Evolutionary conservation across 495 filamentous ascomycete species (phyloP), one percentile per base, ranked within the genome.

Genomic region (Tricharina praecox): DNA sequence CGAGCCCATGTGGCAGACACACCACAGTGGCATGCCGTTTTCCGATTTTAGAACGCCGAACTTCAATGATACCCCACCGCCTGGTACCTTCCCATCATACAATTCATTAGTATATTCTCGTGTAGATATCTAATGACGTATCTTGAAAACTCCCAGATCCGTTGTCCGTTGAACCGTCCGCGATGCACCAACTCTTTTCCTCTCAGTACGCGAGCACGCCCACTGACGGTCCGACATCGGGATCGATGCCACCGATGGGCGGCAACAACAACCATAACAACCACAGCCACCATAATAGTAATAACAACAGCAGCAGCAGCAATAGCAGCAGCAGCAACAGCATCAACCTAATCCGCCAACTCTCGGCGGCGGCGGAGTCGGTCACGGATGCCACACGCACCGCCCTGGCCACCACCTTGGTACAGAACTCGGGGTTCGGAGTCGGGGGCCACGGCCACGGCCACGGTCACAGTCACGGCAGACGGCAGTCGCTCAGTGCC

Each of bases 341-440:
- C n/a, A n/a, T n/a, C n/a, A n/a, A n/a, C n/a, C n/a, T n/a, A 13
- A 47, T 58, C 44, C 77, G 77, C 50, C 69, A 82, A 40, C 71
- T 75, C 48, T 71, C 77, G 49, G 63, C 72, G 49, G 79, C 77
- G 47, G 75, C 77, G 43, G 80, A 81, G 66, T 77, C 87, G 53
- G 88, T 97, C 64, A 92, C 88, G 58, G 92, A 97, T 68, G 77
- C 82, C 62, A 96, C 88, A 50, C 76, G 90, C 66, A 80, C 82
- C 68, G 77, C 87, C 60, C 73, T 95, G 66, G 65, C 93, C 63
- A 70, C 74, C 54, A 85, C 80, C 52, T 75, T 96, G 51, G 80
- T 81, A 52, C 82, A 84, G 63, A 75, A 80, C 48, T 72, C 75
- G 49, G 72, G 73, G 43, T 80, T 84, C 66, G 77, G 76, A 56